Evolutionary conservation across 192 early-diverging fungal species (phyloP).

Genomic region (Backusella tuberculispora): DNA sequence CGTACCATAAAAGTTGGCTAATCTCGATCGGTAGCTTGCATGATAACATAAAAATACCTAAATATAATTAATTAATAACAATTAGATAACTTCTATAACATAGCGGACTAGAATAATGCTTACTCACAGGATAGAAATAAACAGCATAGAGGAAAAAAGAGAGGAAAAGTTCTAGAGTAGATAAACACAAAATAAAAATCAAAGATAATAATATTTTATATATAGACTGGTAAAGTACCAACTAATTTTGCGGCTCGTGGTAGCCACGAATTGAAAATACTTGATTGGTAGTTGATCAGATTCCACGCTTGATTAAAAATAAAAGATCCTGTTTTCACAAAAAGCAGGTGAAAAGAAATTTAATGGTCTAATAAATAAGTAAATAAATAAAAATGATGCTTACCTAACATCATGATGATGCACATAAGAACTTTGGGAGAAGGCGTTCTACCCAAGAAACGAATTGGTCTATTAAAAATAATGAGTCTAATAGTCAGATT

Average conservation of each 20-base stretch:
- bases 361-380: background rate
- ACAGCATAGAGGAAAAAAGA: constrained; percentile 43
- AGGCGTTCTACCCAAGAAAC: constrained; percentile 39
- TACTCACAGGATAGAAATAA: constrained; percentile 43
- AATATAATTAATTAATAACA: background rate
- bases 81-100: background rate
- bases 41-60: constrained; percentile 47
- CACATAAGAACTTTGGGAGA: constrained; percentile 36
- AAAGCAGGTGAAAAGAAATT: background rate
- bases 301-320: constrained; percentile 46
- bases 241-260: constrained; percentile 38
- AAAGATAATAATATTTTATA: background rate
- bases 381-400: background rate
- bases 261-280: constrained; percentile 35
- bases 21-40: constrained; percentile 35
- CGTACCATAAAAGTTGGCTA: constrained; percentile 39
- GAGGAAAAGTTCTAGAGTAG: constrained; percentile 36
- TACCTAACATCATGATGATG: constrained; percentile 44
- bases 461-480: constrained; percentile 31
- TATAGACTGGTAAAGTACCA: constrained; percentile 18
- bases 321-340: constrained; percentile 33
- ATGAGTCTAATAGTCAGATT: background rate
- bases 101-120: background rate
- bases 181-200: background rate
- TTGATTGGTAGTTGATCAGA: constrained; percentile 34